These are phyloP conservation scores for Xanthoceras sorbifolium DNA, from an alignment of 345 rosid genomes.

Conservation along the genomic window DNA sequence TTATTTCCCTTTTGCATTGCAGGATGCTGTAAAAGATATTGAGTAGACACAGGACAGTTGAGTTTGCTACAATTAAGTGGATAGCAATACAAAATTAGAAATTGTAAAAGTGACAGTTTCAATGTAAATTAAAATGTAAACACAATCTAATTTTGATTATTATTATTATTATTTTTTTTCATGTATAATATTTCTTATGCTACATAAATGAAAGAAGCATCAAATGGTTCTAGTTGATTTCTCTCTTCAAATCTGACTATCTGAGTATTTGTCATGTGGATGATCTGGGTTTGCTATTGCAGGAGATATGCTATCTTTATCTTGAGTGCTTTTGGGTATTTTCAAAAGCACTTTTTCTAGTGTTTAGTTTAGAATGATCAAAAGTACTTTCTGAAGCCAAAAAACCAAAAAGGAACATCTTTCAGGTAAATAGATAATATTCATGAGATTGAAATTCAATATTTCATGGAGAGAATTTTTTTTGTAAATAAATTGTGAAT, in stretches of 20 bases:
- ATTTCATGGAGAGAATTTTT: too few relatives aligned
- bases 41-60: conserved; percentile 34
- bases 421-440: too few relatives aligned
- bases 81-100: not conserved
- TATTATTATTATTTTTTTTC: not conserved
- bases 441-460: too few relatives aligned
- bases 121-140: conserved; percentile 19
- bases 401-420: too few relatives aligned
- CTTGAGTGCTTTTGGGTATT: too few relatives aligned
- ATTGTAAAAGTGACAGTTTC: conserved; percentile 5
- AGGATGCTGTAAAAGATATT: conserved; percentile 77
- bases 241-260: not conserved
- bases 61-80: conserved; percentile 2
- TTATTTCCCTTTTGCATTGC: conserved; percentile 19
- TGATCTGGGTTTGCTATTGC: too few relatives aligned
- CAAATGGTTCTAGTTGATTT: not conserved
- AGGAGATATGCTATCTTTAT: too few relatives aligned
- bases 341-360: too few relatives aligned
- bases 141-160: not conserved
- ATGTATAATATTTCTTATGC: not conserved
- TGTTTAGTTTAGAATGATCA: too few relatives aligned
- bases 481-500: too few relatives aligned
- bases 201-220: not conserved
- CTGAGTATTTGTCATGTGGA: too few relatives aligned
- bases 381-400: too few relatives aligned